phyloP scores from a whole-genome alignment of 2,329 filamentous ascomycete species.

The Cadophora luteo-olivacea region DNA sequence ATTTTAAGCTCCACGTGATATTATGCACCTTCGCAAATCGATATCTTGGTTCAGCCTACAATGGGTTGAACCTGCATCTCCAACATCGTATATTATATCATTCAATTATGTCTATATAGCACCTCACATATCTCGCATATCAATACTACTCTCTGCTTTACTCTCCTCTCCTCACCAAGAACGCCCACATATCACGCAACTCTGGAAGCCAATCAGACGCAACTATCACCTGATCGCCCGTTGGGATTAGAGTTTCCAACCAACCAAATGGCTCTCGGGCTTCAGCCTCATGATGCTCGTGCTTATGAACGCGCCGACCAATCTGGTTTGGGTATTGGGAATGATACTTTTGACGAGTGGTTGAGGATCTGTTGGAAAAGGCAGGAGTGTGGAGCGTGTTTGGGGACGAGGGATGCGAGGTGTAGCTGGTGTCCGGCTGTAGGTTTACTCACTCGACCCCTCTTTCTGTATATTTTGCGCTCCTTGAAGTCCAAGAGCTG shows the following conservation, averaged over 20 bases:
- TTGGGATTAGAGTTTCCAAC: background rate
- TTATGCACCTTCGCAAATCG: conserved; percentile 5
- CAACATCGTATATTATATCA: conserved; percentile 3
- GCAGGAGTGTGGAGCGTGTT: conserved; percentile 56
- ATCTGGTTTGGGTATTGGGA: background rate
- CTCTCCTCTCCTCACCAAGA: background rate
- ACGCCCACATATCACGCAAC: background rate
- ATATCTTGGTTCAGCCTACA: conserved; percentile 10
- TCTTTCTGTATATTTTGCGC: background rate
- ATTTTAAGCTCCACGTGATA: conserved; percentile 10
- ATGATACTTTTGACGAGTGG: conserved; percentile 44
- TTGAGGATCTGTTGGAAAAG: conserved; percentile 58
- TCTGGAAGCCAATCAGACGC: conserved; percentile 1
- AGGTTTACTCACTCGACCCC: background rate
- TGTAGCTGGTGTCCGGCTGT: conserved; percentile 32
- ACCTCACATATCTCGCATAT: background rate
- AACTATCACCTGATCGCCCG: conserved; percentile 6
- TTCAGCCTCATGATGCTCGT: conserved; percentile 1
- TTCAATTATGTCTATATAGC: background rate
- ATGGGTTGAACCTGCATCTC: conserved; percentile 5
- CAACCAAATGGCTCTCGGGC: background rate
- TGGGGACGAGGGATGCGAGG: conserved; percentile 41
- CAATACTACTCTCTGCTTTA: background rate
- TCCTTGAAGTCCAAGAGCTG: background rate
- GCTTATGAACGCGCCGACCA: background rate